These are phyloP conservation scores for Dactylellina parvicollis DNA, from an alignment of 2,329 filamentous ascomycete species.

Conservation along the genomic window DNA sequence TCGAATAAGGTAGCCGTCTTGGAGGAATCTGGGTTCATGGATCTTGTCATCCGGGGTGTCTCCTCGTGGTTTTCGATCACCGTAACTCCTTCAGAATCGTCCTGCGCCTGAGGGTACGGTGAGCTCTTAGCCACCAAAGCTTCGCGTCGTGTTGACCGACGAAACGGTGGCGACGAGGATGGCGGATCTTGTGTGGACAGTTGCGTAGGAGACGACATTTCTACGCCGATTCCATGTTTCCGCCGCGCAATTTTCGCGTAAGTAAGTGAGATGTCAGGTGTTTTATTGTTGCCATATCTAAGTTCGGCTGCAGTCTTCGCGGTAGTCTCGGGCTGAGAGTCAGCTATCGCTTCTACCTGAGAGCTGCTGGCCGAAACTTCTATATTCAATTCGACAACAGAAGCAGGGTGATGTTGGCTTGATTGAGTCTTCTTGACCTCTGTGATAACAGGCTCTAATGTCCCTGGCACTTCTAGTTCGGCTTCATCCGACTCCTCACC, in stretches of 20 bases:
- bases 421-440: conserved; percentile 41
- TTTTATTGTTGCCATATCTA: not conserved
- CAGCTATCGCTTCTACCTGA: conserved; percentile 17
- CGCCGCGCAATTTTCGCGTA: not conserved
- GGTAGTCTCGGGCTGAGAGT: conserved; percentile 28
- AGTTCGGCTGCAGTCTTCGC: conserved; percentile 6
- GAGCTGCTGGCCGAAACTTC: not conserved
- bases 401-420: conserved; percentile 17
- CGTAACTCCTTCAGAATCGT: not conserved
- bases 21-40: not conserved
- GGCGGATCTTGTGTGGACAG: conserved; percentile 4
- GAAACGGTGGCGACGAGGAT: conserved; percentile 26
- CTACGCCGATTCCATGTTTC: not conserved
- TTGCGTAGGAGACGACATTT: not conserved
- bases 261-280: not conserved
- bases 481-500: conserved; percentile 5
- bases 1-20: not conserved
- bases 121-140: not conserved
- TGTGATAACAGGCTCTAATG: conserved; percentile 26
- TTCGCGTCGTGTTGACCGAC: conserved; percentile 6
- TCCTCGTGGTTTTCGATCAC: not conserved
- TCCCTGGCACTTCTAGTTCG: conserved; percentile 34
- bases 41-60: not conserved
- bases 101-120: not conserved
- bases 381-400: not conserved